phyloP scores from a whole-genome alignment of 2,329 filamentous ascomycete genomes.

The Aspergillus vadensis region DNA sequence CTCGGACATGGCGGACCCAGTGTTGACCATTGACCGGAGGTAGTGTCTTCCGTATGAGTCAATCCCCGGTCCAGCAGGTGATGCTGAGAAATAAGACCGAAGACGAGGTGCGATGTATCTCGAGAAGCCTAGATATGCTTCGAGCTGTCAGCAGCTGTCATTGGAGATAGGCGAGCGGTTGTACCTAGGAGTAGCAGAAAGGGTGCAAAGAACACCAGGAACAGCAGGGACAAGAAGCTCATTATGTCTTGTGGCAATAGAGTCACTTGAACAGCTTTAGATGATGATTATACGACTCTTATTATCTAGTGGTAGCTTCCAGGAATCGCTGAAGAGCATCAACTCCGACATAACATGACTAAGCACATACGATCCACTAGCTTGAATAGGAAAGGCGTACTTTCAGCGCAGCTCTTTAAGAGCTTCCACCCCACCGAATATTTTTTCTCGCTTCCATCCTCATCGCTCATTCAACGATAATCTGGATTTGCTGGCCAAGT shows the following conservation, averaged over 20 bases:
- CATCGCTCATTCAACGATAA: conserved; percentile 10
- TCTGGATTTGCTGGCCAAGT: conserved; percentile 35
- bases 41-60: conserved; percentile 59
- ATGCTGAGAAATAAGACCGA: conserved; percentile 51
- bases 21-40: conserved; percentile 57
- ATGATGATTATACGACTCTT: neutral
- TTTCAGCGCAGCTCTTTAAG: conserved; percentile 20
- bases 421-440: conserved; percentile 10
- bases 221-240: conserved; percentile 39
- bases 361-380: neutral
- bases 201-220: conserved; percentile 42
- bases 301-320: neutral
- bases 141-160: conserved; percentile 24
- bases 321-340: neutral
- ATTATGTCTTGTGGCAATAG: conserved; percentile 20
- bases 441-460: conserved; percentile 5
- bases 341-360: neutral
- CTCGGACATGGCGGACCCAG: conserved; percentile 58
- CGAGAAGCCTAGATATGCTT: conserved; percentile 56
- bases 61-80: conserved; percentile 45
- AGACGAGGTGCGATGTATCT: conserved; percentile 58
- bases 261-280: neutral
- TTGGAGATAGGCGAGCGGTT: conserved; percentile 5
- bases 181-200: conserved; percentile 37
- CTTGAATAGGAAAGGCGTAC: conserved; percentile 17